A percentile compares a stretch with the other conserved stretches of the same genome.
These are phyloP conservation scores for Talaromyces sp. DNA, from an alignment of 2,329 filamentous ascomycete species.

Conservation along the genomic window DNA sequence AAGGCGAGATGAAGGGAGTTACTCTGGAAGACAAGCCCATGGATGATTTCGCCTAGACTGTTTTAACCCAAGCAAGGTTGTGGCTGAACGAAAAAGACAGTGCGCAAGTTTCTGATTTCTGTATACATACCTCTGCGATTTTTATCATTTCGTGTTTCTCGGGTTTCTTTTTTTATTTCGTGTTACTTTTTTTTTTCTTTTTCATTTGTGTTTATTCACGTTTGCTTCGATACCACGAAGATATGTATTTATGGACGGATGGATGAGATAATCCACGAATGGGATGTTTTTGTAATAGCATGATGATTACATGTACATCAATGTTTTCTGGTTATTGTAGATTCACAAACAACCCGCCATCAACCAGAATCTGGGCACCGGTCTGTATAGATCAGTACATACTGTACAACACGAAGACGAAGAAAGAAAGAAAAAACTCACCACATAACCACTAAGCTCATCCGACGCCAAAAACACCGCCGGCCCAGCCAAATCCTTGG, in stretches of 20 bases:
- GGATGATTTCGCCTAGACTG: conserved; percentile 53
- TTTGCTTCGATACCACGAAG: conserved; percentile 6
- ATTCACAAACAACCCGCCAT: conserved; percentile 87
- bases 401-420: background rate
- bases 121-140: conserved; percentile 8
- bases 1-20: conserved; percentile 48
- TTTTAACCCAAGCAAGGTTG: background rate
- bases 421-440: conserved; percentile 24
- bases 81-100: background rate
- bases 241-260: conserved; percentile 11
- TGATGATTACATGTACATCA: background rate
- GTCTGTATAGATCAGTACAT: conserved; percentile 40
- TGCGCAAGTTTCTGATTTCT: background rate
- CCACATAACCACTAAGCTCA: conserved; percentile 71
- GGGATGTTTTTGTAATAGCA: background rate
- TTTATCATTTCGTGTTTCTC: background rate
- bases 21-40: conserved; percentile 72
- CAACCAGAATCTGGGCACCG: conserved; percentile 77
- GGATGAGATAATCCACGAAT: background rate
- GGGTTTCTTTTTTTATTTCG: conserved; percentile 1
- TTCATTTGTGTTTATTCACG: background rate
- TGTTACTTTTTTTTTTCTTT: background rate
- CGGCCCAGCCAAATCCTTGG: conserved; percentile 73
- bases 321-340: conserved; percentile 54
- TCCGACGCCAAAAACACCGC: conserved; percentile 80